phyloP scores from a whole-genome alignment of 2,329 filamentous ascomycete genomes.

The Didymellaceae sp. region DNA sequence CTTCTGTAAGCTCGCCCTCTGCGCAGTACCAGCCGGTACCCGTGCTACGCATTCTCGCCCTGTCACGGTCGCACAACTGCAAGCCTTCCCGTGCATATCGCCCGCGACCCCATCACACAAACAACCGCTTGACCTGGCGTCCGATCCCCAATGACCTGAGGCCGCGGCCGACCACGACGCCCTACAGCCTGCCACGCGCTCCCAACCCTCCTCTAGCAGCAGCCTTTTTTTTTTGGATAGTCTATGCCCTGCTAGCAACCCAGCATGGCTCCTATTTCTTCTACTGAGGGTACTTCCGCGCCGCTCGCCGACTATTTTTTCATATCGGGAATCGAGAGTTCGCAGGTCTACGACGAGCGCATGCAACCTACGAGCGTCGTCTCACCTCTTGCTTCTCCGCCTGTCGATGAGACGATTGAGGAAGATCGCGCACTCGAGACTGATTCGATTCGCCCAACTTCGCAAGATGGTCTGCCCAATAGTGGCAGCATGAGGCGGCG shows the following conservation, averaged over 20 bases:
- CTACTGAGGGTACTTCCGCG: conserved; percentile 54
- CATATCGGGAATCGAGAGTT: conserved; percentile 63
- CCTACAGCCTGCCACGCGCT: conserved; percentile 28
- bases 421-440: conserved; percentile 65
- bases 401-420: conserved; percentile 64
- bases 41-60: conserved; percentile 33
- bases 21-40: conserved; percentile 23
- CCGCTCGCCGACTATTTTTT: conserved; percentile 73
- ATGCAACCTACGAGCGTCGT: conserved; percentile 38
- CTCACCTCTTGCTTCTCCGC: conserved; percentile 40
- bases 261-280: conserved; percentile 48
- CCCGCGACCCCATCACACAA: conserved; percentile 33
- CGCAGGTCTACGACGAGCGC: conserved; percentile 58
- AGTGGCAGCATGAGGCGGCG: conserved; percentile 45
- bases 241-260: conserved; percentile 32
- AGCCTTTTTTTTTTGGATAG: conserved; percentile 41
- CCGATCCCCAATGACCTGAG: conserved; percentile 47
- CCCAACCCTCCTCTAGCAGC: conserved; percentile 30
- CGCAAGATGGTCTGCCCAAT: conserved; percentile 52
- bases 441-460: conserved; percentile 53
- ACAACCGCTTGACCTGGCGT: conserved; percentile 39
- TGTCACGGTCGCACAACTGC: conserved; percentile 38
- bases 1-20: conserved; percentile 25
- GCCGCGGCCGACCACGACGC: conserved; percentile 33
- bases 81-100: conserved; percentile 20